Base-by-base conservation (phyloP, 2,329 filamentous ascomycete genomes). In the Chrysosphaeria jannelii region DNA sequence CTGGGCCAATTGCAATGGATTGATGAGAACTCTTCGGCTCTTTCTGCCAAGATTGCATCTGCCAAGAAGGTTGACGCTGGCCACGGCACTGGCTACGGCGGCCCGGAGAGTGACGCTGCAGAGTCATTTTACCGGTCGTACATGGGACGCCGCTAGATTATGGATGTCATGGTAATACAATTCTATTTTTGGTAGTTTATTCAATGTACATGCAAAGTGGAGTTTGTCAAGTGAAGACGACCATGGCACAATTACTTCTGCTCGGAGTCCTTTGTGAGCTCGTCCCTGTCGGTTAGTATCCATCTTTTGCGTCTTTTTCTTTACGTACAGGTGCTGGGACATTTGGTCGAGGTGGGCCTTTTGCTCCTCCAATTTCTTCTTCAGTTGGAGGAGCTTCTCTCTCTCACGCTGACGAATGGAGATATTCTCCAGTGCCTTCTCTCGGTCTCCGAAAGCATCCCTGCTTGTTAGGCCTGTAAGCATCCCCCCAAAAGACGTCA, bases 91-190 rank as follows among this genome's bases (percentile, higher is more conserved):
- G 53, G 55, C 27, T 56, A 60, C 31, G 55, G 53, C 11, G 57
- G 56, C 8, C 47, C 53, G 7, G 68, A 72, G 29, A 61, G 54
- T 28, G 68, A 72, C 38, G 67, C 70, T 10, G 67, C 72, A 2
- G 78, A 90, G 39, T 74, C 76, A 42, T 91, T 93, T 45, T 89
- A 85, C 42, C 61, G 72, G 23, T 89, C 75, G 26, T 89, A 76
- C 46, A 65, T 76, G 51, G 72, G 70, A 19, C 54, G 71, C 32
- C 58, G 68, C 44, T 70, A 18, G n/a, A 16, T 16, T 11, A 19
- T 23, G 14, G 19, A 13, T 19, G 20, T 13, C 24, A 8, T 13
- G 23, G 20, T 22, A 15, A 5, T 20, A 20, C 11, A 13, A 5
- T 24, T 27, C 10, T 24, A n/a, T 13, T 17, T 10, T 13, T 14